These are phyloP conservation scores for Mycena leptocephala DNA, from an alignment of 768 basidiomycete species.

Conservation along the genomic window DNA sequence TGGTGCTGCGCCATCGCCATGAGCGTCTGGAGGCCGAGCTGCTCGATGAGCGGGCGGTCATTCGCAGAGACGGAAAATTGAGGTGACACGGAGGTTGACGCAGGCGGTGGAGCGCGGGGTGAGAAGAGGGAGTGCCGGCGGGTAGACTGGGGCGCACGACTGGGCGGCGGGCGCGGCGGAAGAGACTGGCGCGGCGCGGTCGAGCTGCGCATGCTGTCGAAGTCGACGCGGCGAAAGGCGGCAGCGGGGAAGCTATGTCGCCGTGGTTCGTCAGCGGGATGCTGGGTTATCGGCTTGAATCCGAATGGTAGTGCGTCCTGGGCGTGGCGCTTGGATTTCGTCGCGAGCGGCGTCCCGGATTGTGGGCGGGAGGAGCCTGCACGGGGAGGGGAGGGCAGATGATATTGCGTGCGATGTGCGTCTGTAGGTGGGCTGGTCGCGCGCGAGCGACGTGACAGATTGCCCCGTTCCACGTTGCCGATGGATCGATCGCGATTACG, in stretches of 20 bases:
- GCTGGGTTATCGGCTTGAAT: background rate
- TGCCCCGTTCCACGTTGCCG: constrained; percentile 4
- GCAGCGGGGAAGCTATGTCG: constrained; percentile 30
- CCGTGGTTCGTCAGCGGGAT: background rate
- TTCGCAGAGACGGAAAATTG: constrained; percentile 30
- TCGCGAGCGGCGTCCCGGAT: constrained; percentile 15
- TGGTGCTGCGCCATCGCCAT: constrained; percentile 62
- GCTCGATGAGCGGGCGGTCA: constrained; percentile 32
- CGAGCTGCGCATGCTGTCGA: background rate
- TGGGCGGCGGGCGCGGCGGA: constrained; percentile 7
- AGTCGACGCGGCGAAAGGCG: constrained; percentile 15
- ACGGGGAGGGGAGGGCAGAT: constrained; percentile 12
- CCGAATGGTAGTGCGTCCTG: background rate
- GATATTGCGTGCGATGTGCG: background rate
- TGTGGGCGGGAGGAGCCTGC: background rate
- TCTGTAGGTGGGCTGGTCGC: constrained; percentile 26
- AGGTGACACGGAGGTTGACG: background rate
- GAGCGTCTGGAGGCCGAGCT: constrained; percentile 47
- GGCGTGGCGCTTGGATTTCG: background rate
- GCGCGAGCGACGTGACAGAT: constrained; percentile 26
- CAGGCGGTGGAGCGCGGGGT: background rate
- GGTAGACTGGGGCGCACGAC: background rate
- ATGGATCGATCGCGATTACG: constrained; percentile 16
- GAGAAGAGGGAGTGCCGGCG: constrained; percentile 26
- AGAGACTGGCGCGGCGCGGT: constrained; percentile 25